Base-by-base conservation (phyloP, 495 filamentous ascomycete species). In the Geopyxis carbonaria region DNA sequence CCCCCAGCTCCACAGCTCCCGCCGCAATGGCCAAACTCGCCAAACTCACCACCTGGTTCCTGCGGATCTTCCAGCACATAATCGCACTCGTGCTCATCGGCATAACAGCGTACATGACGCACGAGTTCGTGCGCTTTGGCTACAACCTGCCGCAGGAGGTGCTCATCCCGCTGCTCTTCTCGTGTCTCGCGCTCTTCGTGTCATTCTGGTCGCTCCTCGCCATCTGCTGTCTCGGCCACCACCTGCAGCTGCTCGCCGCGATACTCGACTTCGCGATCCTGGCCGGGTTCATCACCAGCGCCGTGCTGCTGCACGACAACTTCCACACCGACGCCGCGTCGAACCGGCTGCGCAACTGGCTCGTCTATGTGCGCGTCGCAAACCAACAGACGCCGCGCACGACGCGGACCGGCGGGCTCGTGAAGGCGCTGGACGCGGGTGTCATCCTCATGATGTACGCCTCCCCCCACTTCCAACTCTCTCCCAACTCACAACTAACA, bases 21-120 rank as follows among this genome's bases (percentile, higher is more conserved):
- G n/a, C n/a, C n/a, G n/a, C n/a, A n/a, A n/a, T n/a, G n/a, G n/a
- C n/a, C n/a, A n/a, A n/a, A n/a, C 1, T 40, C 24, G 13, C 24
- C 7, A 40, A 40, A 22, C 2, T 5, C 22, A 5, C 22, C 3
- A 40, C 22, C 16, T 40, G 37, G 37, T 8, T 40, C 13, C 37
- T 40, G 13, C 37, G 37, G 1, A 13, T 40, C 10, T 40, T 40
- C 37, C 37, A 40, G 22, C 16, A 40, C 24, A 16, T 40, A 10
- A 10, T 30, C 6, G 37, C 37, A 19, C 19, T 40, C 13, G 22
- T 40, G 9, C 7, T 40, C 10, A 28, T 40, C 37, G 37, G 37
- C 24, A 20, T 19, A 4, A 29, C 14, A 10, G 37, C 14, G 5
- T 40, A 40, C 22, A 40, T 40, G 37, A n/a, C 31, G 6, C 22